Percentiles rank a stretch among this genome's conserved stretches.
These are phyloP conservation scores for Corymbia citriodora DNA, from an alignment of 441 rosid genomes.

Conservation along the genomic window DNA sequence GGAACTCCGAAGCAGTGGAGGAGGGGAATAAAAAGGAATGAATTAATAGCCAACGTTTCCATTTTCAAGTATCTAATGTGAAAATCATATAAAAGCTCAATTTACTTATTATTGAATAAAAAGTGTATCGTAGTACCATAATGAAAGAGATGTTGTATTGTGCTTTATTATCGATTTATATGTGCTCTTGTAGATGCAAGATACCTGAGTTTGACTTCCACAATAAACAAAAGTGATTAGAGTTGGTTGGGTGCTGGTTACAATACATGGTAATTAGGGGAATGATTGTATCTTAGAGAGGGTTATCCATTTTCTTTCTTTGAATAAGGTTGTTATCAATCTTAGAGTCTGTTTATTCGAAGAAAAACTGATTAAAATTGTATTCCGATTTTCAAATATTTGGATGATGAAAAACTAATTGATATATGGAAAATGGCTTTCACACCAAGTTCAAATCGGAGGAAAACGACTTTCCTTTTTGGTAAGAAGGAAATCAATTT, in stretches of 20 bases:
- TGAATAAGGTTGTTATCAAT: too few relatives aligned
- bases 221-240: neutral
- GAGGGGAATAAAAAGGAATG: neutral
- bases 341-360: neutral
- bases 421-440: too few relatives aligned
- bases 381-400: accelerated
- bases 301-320: neutral
- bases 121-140: neutral
- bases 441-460: too few relatives aligned
- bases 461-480: too few relatives aligned
- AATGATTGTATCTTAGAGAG: neutral
- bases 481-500: neutral
- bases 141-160: neutral
- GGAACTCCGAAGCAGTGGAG: neutral
- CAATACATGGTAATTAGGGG: neutral
- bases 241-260: neutral
- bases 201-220: neutral
- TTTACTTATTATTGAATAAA: neutral
- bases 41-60: neutral
- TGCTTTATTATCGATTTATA: neutral
- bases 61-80: neutral
- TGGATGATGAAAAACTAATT: too few relatives aligned
- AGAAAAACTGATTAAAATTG: too few relatives aligned
- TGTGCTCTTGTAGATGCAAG: accelerated
- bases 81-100: neutral